Evolutionary conservation across 306 rosid species (phyloP).

Genomic region (Dryas alaskensis): DNA sequence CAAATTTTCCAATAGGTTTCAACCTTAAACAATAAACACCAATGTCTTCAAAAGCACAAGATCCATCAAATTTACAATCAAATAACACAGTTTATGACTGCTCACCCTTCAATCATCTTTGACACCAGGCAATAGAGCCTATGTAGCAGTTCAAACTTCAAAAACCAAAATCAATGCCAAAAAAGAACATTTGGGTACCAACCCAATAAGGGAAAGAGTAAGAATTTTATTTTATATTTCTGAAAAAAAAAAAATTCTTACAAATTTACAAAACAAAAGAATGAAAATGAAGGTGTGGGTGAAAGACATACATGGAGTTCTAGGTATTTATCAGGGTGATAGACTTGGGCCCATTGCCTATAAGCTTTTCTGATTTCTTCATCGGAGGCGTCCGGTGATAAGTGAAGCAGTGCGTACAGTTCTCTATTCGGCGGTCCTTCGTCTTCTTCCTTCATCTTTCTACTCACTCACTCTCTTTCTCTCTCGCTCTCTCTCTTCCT

Average conservation of each 20-base stretch:
- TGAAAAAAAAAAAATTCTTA: neutral
- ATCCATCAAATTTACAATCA: neutral
- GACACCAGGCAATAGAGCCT: neutral
- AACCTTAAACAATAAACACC: neutral
- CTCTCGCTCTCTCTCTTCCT: neutral
- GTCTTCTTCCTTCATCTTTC: conserved; percentile 49
- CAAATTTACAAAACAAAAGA: neutral
- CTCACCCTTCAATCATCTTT: neutral
- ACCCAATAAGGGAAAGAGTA: neutral
- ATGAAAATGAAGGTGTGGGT: too few relatives aligned
- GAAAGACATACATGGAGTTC: conserved; percentile 58
- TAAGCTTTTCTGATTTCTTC: conserved; percentile 96
- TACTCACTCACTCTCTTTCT: neutral
- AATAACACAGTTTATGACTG: neutral
- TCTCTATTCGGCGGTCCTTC: conserved; percentile 61
- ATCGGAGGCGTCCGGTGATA: conserved; percentile 91
- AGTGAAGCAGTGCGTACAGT: conserved; percentile 79
- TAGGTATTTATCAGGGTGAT: conserved; percentile 95
- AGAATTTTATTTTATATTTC: neutral
- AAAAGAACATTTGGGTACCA: neutral
- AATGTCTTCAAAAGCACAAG: neutral
- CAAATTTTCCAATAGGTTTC: neutral
- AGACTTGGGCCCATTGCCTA: conserved; percentile 96
- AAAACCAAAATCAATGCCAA: conserved; percentile 9
- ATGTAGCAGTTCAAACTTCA: neutral